Evolutionary conservation across 116 monocot species (phyloP), one percentile per base, ranked within the genome.

Genomic region (Papilionanthe hybrid): DNA sequence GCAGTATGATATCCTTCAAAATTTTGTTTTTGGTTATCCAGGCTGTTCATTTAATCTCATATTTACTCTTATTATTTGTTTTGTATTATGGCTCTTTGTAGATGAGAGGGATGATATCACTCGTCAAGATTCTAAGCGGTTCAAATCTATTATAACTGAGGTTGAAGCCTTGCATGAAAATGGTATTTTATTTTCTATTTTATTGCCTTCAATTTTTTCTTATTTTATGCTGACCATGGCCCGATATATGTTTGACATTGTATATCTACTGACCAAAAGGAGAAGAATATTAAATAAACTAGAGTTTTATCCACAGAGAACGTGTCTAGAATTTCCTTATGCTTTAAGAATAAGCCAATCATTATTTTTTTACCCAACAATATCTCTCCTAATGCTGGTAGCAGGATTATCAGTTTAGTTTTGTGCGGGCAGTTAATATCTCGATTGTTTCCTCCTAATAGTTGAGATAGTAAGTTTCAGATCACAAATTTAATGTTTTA

Each of bases 21-120:
- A 10, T 44, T 75, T 23, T 20, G 5, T 75, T 75, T 75, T 75
- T 73, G 42, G 18, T 15, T 75, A 1, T 2, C 19, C 8, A 5
- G 17, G 0, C 44, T 45, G 45, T 45, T 77, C 13, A 37, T 71
- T 30, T 37, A 37, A 71, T 32, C 1, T 71, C 32, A 5, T 71
- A 10, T 71, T 37, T 30, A 30, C 1, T 28, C 17, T 73, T 44
- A 15, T 73, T 19, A 19, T 20, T 4, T 73, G 43, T 20, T 43
- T 43, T 43, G 42, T 44, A 9, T 41, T 18, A 12, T 75, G 75
- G 19, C 12, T 23, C 27, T 49, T 73, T 82, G 65, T 82, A 90
- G 87, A 85, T 85, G 80, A 82, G 72, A 78, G 69, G 80, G 87
- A 90, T 63, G 87, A 90, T 50, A 81, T 90, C 47, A 76, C 25